These are phyloP conservation scores for Mycena galopus DNA, from an alignment of 768 basidiomycete genomes.

Conservation along the genomic window DNA sequence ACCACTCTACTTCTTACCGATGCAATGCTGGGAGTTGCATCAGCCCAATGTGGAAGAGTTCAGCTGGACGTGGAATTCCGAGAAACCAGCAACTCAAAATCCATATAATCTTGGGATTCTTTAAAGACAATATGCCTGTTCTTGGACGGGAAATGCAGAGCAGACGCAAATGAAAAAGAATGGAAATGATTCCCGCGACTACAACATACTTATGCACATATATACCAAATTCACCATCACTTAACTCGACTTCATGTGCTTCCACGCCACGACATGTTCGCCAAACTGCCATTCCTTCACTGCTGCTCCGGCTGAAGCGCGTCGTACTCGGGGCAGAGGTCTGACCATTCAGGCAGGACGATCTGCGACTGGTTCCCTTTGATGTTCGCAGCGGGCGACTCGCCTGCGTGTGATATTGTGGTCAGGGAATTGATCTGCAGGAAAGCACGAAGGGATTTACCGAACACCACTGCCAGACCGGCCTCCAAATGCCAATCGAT, in stretches of 20 bases:
- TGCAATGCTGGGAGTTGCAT: no score
- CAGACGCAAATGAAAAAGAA: background rate
- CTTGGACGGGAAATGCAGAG: no score
- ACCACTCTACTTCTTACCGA: no score
- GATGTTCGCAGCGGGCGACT: slow-evolving; percentile 41
- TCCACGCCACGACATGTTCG: background rate
- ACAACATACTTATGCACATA: background rate
- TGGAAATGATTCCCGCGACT: background rate
- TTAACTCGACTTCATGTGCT: background rate
- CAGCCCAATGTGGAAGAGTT: no score
- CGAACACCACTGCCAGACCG: slow-evolving; percentile 52
- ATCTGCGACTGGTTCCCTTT: slow-evolving; percentile 48
- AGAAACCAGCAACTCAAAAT: no score
- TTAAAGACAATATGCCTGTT: no score
- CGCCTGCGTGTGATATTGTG: background rate
- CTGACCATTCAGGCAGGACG: slow-evolving; percentile 46
- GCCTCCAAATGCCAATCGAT: slow-evolving; percentile 55
- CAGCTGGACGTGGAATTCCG: no score
- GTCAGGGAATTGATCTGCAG: no score
- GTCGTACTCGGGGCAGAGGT: slow-evolving; percentile 46
- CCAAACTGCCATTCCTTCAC: slow-evolving; percentile 27
- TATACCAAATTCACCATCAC: background rate
- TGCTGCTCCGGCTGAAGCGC: slow-evolving; percentile 44
- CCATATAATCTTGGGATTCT: no score
- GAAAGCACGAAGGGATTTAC: slow-evolving; percentile 30